Base-by-base conservation (phyloP, 805 yeast species). In the Pichia phayaonensis region DNA sequence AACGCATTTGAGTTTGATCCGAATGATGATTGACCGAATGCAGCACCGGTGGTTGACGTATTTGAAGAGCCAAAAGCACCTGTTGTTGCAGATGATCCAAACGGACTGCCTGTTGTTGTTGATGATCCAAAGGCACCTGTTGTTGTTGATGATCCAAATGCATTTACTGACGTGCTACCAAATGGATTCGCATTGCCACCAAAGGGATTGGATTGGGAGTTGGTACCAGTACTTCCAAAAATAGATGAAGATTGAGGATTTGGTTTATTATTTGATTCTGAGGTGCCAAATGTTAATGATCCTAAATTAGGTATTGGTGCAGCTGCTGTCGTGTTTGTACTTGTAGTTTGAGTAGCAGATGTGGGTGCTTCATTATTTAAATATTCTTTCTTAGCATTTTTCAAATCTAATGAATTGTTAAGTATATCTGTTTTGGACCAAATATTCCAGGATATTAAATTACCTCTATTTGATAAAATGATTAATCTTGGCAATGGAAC, bases 401-500 rank as follows among this genome's bases (percentile, higher is more conserved):
- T 6, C 40, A 57, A 39, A 44, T 45, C 39, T 3, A 36, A 44
- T 8, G 44, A 47, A 20, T 47, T 31, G 18, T 46, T 50, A 27
- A 74, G 73, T 18, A 84, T 69, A 1, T 79, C 84, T 1, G 68
- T 64, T 21, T 75, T 67, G 57, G 83, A 80, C 62, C 80, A 81
- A 1, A 87, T 58, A 65, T 84, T 76, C 85, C 92, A 86, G 4
- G 77, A 72, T 41, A 79, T 65, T 23, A 88, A 61, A 34, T 66
- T 71, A 39, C 95, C 95, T 51, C 76, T 76, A 56, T 83, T 76
- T 44, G 83, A 82, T 51, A 87, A 64, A 10, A 78, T 68, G 70
- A 83, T 78, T 16, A 86, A 51, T 27, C 85, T 70, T 0, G 96
- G 96, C 51, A 86, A 69, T 40, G 87, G 81, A 0, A 62, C 71